phyloP scores from a whole-genome alignment of 2,329 filamentous ascomycete species.

The Didymella keratinophila region DNA sequence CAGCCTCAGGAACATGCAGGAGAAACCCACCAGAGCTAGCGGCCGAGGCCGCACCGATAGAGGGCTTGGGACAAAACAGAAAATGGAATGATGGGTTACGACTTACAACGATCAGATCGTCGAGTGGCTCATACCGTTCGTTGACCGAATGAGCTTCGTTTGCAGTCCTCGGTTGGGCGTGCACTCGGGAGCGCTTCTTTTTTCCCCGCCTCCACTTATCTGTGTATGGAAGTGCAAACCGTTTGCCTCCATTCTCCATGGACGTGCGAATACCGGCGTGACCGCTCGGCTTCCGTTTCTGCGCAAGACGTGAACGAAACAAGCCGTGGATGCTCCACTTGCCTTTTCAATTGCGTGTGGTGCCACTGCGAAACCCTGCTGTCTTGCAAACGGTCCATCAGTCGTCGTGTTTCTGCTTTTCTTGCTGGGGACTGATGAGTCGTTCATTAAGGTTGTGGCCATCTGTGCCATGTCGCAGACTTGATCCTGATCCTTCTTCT shows the following conservation, averaged over 20 bases:
- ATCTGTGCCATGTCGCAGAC: conserved; percentile 9
- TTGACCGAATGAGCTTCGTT: neutral
- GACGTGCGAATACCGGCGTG: conserved; percentile 5
- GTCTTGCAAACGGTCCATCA: conserved; percentile 11
- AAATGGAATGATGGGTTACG: neutral
- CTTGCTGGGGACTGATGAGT: neutral
- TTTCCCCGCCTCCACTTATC: neutral
- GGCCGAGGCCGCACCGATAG: conserved; percentile 4
- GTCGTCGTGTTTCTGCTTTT: neutral
- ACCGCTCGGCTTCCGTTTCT: conserved; percentile 4
- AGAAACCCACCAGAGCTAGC: neutral
- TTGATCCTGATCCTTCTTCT: conserved; percentile 5
- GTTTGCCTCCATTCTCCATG: conserved; percentile 5
- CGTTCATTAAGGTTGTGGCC: conserved; percentile 12
- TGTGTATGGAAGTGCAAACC: neutral
- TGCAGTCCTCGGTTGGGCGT: neutral
- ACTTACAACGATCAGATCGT: neutral
- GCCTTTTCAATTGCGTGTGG: conserved; percentile 1
- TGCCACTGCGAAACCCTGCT: conserved; percentile 2
- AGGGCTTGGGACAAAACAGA: neutral
- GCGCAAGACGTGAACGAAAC: neutral
- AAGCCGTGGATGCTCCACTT: neutral
- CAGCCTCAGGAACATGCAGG: neutral
- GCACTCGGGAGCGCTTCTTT: neutral
- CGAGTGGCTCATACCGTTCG: neutral